Percentiles rank a stretch among this genome's conserved stretches.
Conservation (phyloP, 768 basidiomycete genomes). For the Floccularia luteovirens region DNA sequence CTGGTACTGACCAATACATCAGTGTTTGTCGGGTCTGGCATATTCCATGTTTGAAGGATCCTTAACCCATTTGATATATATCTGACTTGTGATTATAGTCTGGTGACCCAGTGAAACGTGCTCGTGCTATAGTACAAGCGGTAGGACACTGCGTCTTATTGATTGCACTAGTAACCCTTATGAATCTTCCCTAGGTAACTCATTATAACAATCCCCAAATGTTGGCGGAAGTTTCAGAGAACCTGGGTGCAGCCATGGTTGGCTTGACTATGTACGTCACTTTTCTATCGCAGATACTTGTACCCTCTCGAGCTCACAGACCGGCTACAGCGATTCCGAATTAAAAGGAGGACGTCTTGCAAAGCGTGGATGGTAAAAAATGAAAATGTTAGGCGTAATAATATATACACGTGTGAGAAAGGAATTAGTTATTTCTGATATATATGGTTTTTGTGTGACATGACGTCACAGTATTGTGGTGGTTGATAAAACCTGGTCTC, state of each 20-base stretch:
- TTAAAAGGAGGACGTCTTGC: slow-evolving; percentile 69
- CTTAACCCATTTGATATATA: neutral
- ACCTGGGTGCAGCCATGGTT: slow-evolving; percentile 90
- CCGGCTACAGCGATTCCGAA: slow-evolving; percentile 43
- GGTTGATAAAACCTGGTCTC: too few relatives aligned
- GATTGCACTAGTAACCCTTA: slow-evolving; percentile 2
- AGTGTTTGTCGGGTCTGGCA: slow-evolving; percentile 98
- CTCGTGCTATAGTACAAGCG: slow-evolving; percentile 93
- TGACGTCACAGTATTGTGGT: too few relatives aligned
- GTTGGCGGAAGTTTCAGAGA: slow-evolving; percentile 84
- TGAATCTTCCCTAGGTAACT: slow-evolving; percentile 51
- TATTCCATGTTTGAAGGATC: slow-evolving; percentile 89
- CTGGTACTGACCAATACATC: slow-evolving; percentile 5
- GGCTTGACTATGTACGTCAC: slow-evolving; percentile 78
- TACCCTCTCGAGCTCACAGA: neutral
- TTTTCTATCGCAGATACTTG: slow-evolving; percentile 1
- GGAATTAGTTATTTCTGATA: too few relatives aligned
- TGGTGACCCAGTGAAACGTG: slow-evolving; percentile 88
- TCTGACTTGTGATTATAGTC: slow-evolving; percentile 40
- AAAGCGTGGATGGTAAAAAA: slow-evolving; percentile 53
- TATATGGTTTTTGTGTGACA: too few relatives aligned
- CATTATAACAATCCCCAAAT: slow-evolving; percentile 94
- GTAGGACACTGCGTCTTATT: slow-evolving; percentile 27
- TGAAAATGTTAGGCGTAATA: too few relatives aligned
- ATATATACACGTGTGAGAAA: too few relatives aligned